Base-by-base conservation (phyloP, 225 moss, liverwort and hornwort genomes). In the Physcomitrellopsis africana region DNA sequence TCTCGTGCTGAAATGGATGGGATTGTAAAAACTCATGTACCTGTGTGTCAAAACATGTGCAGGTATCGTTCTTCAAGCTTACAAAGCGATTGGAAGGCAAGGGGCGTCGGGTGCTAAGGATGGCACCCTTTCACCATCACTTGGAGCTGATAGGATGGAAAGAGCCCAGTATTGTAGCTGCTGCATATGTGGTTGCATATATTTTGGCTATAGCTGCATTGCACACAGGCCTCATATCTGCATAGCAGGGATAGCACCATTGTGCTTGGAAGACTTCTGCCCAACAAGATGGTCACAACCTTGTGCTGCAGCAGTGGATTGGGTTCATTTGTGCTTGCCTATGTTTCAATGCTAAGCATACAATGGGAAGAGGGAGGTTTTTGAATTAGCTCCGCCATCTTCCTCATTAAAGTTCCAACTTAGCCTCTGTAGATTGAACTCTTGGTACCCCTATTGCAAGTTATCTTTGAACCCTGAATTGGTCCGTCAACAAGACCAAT, bases 91-190 rank as follows among this genome's bases (percentile, higher is more conserved):
- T 92, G 29, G 86, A 90, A 81, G 99, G 99, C 42, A 72, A 92
- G 88, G 92, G 99, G 11, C 93, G 89, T 48, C 92, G 99, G 17
- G 71, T 87, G 82, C 83, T 99, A 73, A 84, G 74, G 61, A 99
- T 99, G 95, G 70, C 99, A 37, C 99, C 99, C 20, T 91, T 95
- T 51, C 99, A 99, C 78, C 99, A 99, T 73, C 99, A 99, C 73
- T 81, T 99, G 48, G 99, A 99, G 83, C 68, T 93, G 60, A 20
- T 84, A 51, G 99, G 95, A 43, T 74, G 89, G 76, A 86, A 60
- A 44, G 99, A 99, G 72, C 91, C 93, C 57, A 49, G 59, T 16
- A 89, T 99, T 19, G 71, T 86, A 63, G 66, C 70, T 69, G 74
- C 79, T 48, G 93, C 93, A n/a, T 99, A 99, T 81, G 71, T 81